These are phyloP conservation scores for Poa annua DNA, from an alignment of 176 grass and related monocot genomes.

Conservation along the genomic window DNA sequence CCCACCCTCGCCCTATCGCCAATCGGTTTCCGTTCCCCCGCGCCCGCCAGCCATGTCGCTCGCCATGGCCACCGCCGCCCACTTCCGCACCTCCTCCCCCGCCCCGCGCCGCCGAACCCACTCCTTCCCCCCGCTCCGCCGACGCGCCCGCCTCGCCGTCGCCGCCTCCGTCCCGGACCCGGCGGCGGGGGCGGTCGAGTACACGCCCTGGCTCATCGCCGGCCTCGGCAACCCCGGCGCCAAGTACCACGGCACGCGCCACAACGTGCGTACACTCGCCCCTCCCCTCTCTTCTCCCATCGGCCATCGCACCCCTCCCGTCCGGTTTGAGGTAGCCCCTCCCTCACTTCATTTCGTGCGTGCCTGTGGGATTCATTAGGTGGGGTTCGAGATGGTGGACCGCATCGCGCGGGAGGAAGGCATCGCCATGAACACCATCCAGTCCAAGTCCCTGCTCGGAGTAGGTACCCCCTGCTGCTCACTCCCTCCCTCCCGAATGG, in stretches of 20 bases:
- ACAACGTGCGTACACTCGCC: constrained; percentile 62
- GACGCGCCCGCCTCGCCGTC: constrained; percentile 2
- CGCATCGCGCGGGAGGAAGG: constrained; percentile 68
- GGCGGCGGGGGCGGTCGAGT: constrained; percentile 56
- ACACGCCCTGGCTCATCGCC: constrained; percentile 96
- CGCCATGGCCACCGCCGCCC: constrained; percentile 26
- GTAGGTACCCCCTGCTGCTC: constrained; percentile 57
- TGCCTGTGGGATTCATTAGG: constrained; percentile 36
- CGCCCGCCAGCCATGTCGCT: constrained; percentile 39
- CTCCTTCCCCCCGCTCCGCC: background rate
- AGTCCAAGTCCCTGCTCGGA: constrained; percentile 86
- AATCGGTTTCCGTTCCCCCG: constrained; percentile 5
- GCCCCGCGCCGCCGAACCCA: background rate
- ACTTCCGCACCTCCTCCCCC: background rate
- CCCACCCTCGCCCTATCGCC: constrained; percentile 34
- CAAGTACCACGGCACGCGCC: constrained; percentile 92
- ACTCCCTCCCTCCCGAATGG: constrained; percentile 2
- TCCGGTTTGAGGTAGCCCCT: background rate
- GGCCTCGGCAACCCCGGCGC: constrained; percentile 88
- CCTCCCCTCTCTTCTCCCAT: background rate
- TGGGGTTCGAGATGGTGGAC: constrained; percentile 96
- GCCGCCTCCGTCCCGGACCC: constrained; percentile 64
- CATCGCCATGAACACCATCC: constrained; percentile 78
- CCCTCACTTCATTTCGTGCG: background rate
- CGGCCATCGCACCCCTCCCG: background rate